phyloP scores from a whole-genome alignment of 805 yeast genomes.

The Torulaspora indica region DNA sequence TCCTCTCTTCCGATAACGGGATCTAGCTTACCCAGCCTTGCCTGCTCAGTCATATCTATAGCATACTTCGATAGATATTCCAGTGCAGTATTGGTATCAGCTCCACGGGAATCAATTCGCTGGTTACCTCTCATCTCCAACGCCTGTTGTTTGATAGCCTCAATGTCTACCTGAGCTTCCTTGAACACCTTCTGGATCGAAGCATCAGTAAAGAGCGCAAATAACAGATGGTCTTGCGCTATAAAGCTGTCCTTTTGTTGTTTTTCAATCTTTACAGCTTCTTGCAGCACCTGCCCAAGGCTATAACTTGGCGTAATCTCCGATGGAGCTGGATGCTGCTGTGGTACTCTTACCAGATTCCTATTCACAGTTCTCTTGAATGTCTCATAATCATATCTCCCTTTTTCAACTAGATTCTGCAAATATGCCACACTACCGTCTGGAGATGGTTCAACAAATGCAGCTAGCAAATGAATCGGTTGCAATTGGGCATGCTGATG shows the following conservation, averaged over 20 bases:
- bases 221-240: conserved; percentile 89
- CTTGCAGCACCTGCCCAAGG: conserved; percentile 67
- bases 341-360: conserved; percentile 76
- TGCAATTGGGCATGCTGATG: conserved; percentile 75
- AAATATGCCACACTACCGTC: conserved; percentile 61
- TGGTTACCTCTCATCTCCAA: conserved; percentile 81
- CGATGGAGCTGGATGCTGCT: conserved; percentile 84
- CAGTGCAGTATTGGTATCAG: conserved; percentile 79
- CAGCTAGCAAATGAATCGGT: conserved; percentile 90
- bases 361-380: conserved; percentile 78
- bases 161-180: conserved; percentile 62
- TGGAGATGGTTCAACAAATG: conserved; percentile 63
- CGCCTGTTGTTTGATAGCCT: conserved; percentile 71
- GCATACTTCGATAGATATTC: conserved; percentile 90
- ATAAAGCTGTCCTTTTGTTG: conserved; percentile 87
- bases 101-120: conserved; percentile 87
- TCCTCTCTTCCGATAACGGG: conserved; percentile 99
- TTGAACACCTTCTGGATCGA: conserved; percentile 67
- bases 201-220: conserved; percentile 78
- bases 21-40: conserved; percentile 90
- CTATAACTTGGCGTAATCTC: conserved; percentile 72
- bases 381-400: conserved; percentile 78
- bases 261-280: conserved; percentile 70
- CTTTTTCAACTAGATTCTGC: conserved; percentile 78
- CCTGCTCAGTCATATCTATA: conserved; percentile 86